Evolutionary conservation across 768 basidiomycete species (phyloP).

Genomic region (Suillus alpinus): DNA sequence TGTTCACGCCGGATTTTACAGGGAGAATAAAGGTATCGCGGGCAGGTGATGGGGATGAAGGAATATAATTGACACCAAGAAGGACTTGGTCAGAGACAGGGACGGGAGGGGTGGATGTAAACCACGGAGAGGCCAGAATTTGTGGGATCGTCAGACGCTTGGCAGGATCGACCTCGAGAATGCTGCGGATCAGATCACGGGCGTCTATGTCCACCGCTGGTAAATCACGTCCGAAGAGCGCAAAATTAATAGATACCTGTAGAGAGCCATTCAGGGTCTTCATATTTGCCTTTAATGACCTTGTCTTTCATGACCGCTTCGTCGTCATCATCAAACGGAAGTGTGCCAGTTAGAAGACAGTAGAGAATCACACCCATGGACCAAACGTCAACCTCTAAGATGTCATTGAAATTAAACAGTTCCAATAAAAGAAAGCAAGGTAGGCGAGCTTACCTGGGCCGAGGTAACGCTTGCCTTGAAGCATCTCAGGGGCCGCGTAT

Average conservation of each 20-base stretch:
- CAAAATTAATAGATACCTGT: conserved; percentile 48
- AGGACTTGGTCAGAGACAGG: conserved; percentile 2
- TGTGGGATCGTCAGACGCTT: conserved; percentile 79
- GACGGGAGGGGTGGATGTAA: conserved; percentile 38
- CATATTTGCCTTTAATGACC: conserved; percentile 84
- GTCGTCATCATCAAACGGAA: conserved; percentile 91
- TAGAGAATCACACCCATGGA: conserved; percentile 92
- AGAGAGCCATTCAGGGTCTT: conserved; percentile 91
- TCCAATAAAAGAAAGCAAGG: not conserved
- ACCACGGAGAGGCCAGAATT: conserved; percentile 88
- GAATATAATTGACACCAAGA: conserved; percentile 20
- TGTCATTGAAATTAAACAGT: conserved; percentile 10
- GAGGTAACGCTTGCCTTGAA: conserved; percentile 82
- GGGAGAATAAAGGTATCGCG: conserved; percentile 29
- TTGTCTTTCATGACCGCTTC: conserved; percentile 83
- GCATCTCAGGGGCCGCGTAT: conserved; percentile 91
- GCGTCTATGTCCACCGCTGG: too few relatives aligned
- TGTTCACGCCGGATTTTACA: conserved; percentile 15
- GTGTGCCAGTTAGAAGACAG: conserved; percentile 81
- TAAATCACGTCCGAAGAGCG: conserved; percentile 6
- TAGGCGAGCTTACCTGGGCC: conserved; percentile 66
- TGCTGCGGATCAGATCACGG: conserved; percentile 70
- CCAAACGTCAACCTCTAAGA: conserved; percentile 90
- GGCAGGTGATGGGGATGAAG: conserved; percentile 31
- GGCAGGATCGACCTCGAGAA: conserved; percentile 74